Conservation (phyloP, 2,329 filamentous ascomycete genomes). For the Aphanocladium album region DNA sequence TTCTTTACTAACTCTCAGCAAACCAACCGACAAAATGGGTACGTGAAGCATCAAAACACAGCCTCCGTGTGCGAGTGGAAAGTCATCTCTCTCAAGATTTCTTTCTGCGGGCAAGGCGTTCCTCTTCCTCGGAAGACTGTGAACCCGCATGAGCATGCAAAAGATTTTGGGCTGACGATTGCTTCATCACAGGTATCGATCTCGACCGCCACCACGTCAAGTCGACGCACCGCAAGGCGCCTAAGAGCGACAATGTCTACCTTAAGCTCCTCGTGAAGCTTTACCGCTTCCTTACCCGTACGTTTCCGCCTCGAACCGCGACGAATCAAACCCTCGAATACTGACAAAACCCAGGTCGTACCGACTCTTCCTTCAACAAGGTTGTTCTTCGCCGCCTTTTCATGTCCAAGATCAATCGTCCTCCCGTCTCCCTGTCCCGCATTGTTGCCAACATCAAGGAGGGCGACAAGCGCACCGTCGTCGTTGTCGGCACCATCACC, state of each 20-base stretch:
- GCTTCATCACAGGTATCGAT: slow-evolving; percentile 61
- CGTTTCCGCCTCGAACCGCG: slow-evolving; percentile 33
- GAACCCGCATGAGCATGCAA: slow-evolving; percentile 56
- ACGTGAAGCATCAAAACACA: slow-evolving; percentile 42
- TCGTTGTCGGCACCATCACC: slow-evolving; percentile 91
- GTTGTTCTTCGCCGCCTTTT: slow-evolving; percentile 95
- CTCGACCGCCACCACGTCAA: slow-evolving; percentile 65
- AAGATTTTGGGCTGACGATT: slow-evolving; percentile 58
- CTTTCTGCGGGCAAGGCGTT: slow-evolving; percentile 14
- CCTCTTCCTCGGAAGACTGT: slow-evolving; percentile 19
- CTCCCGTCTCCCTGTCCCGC: slow-evolving; percentile 89
- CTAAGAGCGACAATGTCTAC: slow-evolving; percentile 98
- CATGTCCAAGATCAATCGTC: slow-evolving; percentile 98
- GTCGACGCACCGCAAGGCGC: slow-evolving; percentile 79
- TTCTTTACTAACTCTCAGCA: slow-evolving; percentile 20
- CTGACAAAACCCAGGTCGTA: slow-evolving; percentile 61
- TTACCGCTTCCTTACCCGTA: slow-evolving; percentile 95
- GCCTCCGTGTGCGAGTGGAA: slow-evolving; percentile 49
- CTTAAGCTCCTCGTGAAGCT: slow-evolving; percentile 97
- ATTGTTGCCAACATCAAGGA: slow-evolving; percentile 68
- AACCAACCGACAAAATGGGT: slow-evolving; percentile 54
- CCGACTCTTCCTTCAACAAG: slow-evolving; percentile 98
- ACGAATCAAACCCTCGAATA: not conserved
- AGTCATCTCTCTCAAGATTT: slow-evolving; percentile 11
- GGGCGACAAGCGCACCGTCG: slow-evolving; percentile 77